These are phyloP conservation scores for Trametes punicea DNA, from an alignment of 768 basidiomycete genomes.

Conservation along the genomic window DNA sequence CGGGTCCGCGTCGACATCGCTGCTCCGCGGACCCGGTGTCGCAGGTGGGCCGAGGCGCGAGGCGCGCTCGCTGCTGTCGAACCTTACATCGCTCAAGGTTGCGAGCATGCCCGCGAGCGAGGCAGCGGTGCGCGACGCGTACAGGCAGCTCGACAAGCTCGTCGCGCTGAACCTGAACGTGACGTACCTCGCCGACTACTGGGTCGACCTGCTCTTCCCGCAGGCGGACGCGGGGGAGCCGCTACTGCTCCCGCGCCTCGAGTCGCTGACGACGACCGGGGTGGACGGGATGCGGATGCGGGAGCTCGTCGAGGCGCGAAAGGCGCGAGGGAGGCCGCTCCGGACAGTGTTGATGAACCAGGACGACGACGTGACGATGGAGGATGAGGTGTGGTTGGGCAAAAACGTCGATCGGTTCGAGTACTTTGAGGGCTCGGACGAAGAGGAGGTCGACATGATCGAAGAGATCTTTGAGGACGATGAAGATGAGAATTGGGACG, in stretches of 20 bases:
- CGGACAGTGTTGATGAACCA: constrained; percentile 44
- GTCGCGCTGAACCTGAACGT: constrained; percentile 41
- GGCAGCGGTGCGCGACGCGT: constrained; percentile 36
- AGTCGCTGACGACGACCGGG: constrained; percentile 44
- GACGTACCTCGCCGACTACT: constrained; percentile 28
- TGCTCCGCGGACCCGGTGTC: constrained; percentile 14
- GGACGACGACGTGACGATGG: constrained; percentile 37
- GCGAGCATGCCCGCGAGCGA: constrained; percentile 43
- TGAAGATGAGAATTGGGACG: constrained; percentile 22
- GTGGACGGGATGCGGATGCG: constrained; percentile 41
- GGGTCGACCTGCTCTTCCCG: constrained; percentile 25
- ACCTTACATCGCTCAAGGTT: constrained; percentile 52
- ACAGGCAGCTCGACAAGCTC: constrained; percentile 47
- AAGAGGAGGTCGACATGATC: constrained; percentile 33
- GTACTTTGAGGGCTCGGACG: constrained; percentile 51
- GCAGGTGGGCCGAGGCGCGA: constrained; percentile 17
- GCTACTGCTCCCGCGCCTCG: constrained; percentile 49
- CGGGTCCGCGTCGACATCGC: background rate
- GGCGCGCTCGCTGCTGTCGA: constrained; percentile 42
- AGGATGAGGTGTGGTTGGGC: constrained; percentile 51
- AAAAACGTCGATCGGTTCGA: constrained; percentile 46
- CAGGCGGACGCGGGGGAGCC: background rate
- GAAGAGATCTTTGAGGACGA: constrained; percentile 27
- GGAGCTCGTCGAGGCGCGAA: constrained; percentile 43
- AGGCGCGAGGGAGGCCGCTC: constrained; percentile 43